Evolutionary conservation across 176 grass and related monocot species (phyloP), one percentile per base, ranked within the genome.

Genomic region (Carex scoparia): DNA sequence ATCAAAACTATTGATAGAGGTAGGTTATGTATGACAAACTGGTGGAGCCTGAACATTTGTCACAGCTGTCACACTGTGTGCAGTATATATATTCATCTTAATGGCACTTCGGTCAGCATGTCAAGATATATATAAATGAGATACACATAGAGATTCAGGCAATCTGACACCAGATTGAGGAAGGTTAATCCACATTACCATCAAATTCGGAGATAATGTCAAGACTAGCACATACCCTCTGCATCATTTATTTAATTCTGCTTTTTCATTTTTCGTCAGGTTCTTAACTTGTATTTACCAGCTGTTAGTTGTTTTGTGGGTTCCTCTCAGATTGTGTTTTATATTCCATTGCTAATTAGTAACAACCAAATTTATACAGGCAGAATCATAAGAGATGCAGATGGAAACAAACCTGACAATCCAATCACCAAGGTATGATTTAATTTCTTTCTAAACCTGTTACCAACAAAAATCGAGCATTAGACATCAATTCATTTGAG

Each of bases 201-300:
- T 30, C 46, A 76, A 28, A 31, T 54, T 76, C 31, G 19, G 14
- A 78, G 23, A 81, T 64, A 46, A 81, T 81, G 79, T n/a, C 59
- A 28, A 81, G 79, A 81, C 10, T 65, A 65, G 38, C 59, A 30
- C 59, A 61, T 42, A 81, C 58, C 79, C 35, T 81, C 79, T 81
- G 59, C 35, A 81, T 81, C 61, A 7, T 81, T 49, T 65, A 42
- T 3, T 81, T 81, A 65, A 63, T 81, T 81, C 79, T 81, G 37
- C 59, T 81, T 49, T 81, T 65, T 65, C 79, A 81, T 65, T 65
- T 81, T 63, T 65, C 79, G 23, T 81, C 79, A 81, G 79, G 79
- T 81, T 23, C 23, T 23, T 23, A 23, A 81, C 9, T 15, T 30
- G 4, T 59, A 76, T 6, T 28, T 76, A n/a, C 55, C 2, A 1